Evolutionary conservation across 2,329 filamentous ascomycete species (phyloP), one percentile per base, ranked within the genome.

Genomic region (Sclerotinia sclerotiorum): DNA sequence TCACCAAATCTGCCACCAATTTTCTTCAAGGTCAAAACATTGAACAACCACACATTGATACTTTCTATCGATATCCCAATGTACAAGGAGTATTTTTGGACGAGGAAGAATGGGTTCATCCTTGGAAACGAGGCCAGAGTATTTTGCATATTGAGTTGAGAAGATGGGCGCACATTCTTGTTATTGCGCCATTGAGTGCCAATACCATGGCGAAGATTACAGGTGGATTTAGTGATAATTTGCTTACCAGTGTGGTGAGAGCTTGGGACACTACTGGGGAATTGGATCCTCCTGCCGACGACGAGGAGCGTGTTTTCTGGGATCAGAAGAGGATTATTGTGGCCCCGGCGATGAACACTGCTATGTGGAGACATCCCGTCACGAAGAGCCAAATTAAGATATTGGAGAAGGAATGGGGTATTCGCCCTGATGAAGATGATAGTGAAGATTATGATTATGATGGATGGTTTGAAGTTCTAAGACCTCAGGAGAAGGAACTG

Each of bases 91-190:
- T 97, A 60, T 94, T 97, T 79, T 82, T 84, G 11, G 93, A 98
- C 76, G 86, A 87, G n/a, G 91, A 94, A 72, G 95, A 98, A 79
- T 97, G 94, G 93, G 81, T 79, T 1, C 82, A 83, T 55, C 87
- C 91, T 0, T 98, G 94, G 94, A 85, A 84, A 29, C 85, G 94
- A 2, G 92, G 90, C 4, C 86, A 86, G n/a, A 83, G 84, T 3
- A 97, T 99, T 58, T 80, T 98, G 68, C 95, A 99, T 77, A 98
- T 99, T 73, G 92, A 97, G 78, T 81, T 97, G 67, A 84, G 94
- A 42, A 84, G 90, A 71, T 91, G 91, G 94, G 92, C 93, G 0
- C 85, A 97, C 77, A 75, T 96, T 3, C 83, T 97, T 75, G 84
- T 94, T 21, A 85, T 97, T 69, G 91, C 90, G 13, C 94, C 94